Percentiles rank a stretch among this genome's conserved stretches.
phyloP scores from a whole-genome alignment of 192 early-diverging fungal species.

The Geranomyces michiganensis region DNA sequence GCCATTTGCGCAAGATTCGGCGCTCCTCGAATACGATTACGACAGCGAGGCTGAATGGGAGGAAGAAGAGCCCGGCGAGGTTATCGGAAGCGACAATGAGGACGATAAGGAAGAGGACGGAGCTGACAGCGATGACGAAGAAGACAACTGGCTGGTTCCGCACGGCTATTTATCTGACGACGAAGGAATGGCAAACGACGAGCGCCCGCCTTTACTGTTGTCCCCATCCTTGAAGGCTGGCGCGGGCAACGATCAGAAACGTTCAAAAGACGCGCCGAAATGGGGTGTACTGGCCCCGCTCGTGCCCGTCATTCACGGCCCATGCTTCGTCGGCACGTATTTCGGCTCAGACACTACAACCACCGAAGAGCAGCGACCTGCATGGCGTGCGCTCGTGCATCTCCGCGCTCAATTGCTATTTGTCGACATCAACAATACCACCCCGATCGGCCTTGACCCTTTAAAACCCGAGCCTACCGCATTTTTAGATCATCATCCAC shows the following conservation, averaged over 20 bases:
- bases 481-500: too few species aligned
- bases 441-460: too few species aligned
- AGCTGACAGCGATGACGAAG: conserved; percentile 62
- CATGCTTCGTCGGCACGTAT: neutral
- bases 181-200: conserved; percentile 54
- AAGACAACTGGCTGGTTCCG: conserved; percentile 82
- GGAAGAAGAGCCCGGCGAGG: conserved; percentile 86
- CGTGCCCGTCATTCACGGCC: conserved; percentile 6
- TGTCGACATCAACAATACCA: too few species aligned
- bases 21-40: conserved; percentile 76
- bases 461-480: too few species aligned
- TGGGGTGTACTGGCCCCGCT: conserved; percentile 25
- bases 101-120: conserved; percentile 71
- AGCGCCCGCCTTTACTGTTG: neutral
- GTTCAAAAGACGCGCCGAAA: conserved; percentile 16
- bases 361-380: too few species aligned
- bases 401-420: too few species aligned
- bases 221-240: too few species aligned
- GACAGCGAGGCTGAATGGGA: conserved; percentile 94
- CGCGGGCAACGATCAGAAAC: neutral
- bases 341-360: too few species aligned
- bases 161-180: conserved; percentile 86
- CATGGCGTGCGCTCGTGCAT: too few species aligned
- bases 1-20: conserved; percentile 67
- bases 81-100: conserved; percentile 76